Conservation (phyloP, 441 rosid species). For the Pelargonium australe region DNA sequence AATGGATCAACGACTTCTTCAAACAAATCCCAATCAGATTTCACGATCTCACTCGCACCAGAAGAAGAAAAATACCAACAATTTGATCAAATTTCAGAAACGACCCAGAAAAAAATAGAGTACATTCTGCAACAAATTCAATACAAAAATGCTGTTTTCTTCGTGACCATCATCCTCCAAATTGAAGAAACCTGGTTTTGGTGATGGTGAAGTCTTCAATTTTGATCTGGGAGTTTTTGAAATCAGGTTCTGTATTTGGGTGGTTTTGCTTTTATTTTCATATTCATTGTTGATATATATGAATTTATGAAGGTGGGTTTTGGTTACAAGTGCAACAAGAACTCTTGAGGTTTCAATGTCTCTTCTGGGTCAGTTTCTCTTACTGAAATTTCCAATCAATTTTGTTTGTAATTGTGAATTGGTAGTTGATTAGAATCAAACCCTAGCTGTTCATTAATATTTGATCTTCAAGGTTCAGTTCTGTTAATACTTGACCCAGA, state of each 20-base stretch:
- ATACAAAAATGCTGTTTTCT: not conserved
- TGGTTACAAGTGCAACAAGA: not conserved
- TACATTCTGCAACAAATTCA: no score
- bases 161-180: not conserved
- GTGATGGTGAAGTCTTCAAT: not conserved
- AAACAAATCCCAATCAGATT: not conserved
- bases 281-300: not conserved
- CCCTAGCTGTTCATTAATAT: not conserved
- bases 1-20: not conserved
- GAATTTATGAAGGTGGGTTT: conserved; percentile 1
- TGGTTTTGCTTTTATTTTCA: not conserved
- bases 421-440: not conserved
- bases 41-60: not conserved
- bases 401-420: not conserved
- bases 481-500: not conserved
- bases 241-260: conserved; percentile 3
- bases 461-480: not conserved
- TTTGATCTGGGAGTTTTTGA: not conserved
- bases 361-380: conserved; percentile 1
- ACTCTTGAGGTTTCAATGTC: not conserved
- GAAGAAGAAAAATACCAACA: not conserved
- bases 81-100: not conserved
- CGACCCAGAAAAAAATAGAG: not conserved
- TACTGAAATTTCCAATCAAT: not conserved
- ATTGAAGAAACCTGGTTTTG: not conserved